Percentiles rank a stretch among this genome's conserved stretches.
phyloP scores from a whole-genome alignment of 306 rosid genomes.

The Trifolium fragiferum region DNA sequence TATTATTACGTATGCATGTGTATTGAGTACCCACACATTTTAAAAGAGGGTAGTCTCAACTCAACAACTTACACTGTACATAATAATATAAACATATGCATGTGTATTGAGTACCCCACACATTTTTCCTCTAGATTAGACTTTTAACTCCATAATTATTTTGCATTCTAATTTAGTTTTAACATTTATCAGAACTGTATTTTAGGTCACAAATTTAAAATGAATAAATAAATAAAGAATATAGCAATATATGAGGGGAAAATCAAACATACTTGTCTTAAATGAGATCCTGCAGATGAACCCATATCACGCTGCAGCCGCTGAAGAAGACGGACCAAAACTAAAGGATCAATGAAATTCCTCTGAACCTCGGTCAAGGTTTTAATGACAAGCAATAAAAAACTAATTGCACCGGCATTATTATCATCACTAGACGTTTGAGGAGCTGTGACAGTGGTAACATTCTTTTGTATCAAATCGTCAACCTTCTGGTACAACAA shows the following conservation, averaged over 20 bases:
- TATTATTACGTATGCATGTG: too few species aligned
- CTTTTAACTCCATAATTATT: conserved; percentile 6
- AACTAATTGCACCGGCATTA: conserved; percentile 77
- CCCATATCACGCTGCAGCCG: conserved; percentile 97
- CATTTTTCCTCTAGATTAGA: conserved; percentile 11
- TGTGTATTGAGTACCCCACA: neutral
- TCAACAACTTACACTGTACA: neutral
- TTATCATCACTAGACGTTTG: conserved; percentile 85
- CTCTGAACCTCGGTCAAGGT: conserved; percentile 93
- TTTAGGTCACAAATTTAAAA: neutral
- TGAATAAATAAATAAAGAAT: neutral
- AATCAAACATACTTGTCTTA: conserved; percentile 76
- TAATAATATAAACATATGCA: neutral
- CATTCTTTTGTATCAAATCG: conserved; percentile 89
- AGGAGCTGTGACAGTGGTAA: conserved; percentile 65
- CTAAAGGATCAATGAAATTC: conserved; percentile 80
- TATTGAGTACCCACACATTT: too few species aligned
- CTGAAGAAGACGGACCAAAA: conserved; percentile 89
- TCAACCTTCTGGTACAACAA: conserved; percentile 86
- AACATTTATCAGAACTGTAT: neutral
- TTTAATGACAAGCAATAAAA: conserved; percentile 84
- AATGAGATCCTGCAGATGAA: conserved; percentile 75
- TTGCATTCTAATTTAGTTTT: conserved; percentile 18
- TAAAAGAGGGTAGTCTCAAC: neutral
- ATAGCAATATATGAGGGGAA: neutral